These are phyloP conservation scores for Macrophomina tecta DNA, from an alignment of 2,329 filamentous ascomycete species.

Conservation along the genomic window DNA sequence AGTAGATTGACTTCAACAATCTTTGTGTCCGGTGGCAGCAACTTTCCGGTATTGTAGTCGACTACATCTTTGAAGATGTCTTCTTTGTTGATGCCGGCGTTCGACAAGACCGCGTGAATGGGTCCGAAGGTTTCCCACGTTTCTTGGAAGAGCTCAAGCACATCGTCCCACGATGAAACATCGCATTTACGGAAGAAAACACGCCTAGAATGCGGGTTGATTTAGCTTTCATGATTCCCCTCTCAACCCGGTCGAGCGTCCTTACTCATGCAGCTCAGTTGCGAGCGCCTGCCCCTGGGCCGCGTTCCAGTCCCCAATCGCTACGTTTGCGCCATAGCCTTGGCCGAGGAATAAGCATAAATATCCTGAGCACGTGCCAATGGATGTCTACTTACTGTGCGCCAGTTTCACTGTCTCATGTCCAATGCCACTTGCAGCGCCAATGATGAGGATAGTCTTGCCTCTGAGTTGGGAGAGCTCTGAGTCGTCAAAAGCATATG, in stretches of 20 bases:
- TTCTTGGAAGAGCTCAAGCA: conserved; percentile 22
- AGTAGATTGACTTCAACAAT: conserved; percentile 35
- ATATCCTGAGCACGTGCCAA: neutral
- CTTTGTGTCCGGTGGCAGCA: conserved; percentile 32
- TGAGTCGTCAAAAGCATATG: neutral
- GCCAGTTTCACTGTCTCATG: conserved; percentile 33
- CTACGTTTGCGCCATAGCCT: conserved; percentile 35
- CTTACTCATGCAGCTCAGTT: conserved; percentile 26
- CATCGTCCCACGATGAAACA: conserved; percentile 8
- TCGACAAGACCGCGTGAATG: conserved; percentile 28
- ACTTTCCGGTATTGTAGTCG: conserved; percentile 28
- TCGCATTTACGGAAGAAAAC: conserved; percentile 24
- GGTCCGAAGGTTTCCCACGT: conserved; percentile 21
- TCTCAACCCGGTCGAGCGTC: neutral
- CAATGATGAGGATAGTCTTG: conserved; percentile 34
- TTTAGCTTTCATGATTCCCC: neutral
- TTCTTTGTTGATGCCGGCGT: conserved; percentile 29
- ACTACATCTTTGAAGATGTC: conserved; percentile 28
- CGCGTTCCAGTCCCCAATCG: conserved; percentile 34
- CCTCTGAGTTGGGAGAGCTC: conserved; percentile 28
- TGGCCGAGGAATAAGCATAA: neutral
- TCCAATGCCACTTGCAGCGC: conserved; percentile 36
- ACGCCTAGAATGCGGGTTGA: neutral
- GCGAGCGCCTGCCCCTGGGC: conserved; percentile 29
- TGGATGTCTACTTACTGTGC: conserved; percentile 29